phyloP scores from a whole-genome alignment of 495 filamentous ascomycete species.

The Annulohypoxylon maeteangense region DNA sequence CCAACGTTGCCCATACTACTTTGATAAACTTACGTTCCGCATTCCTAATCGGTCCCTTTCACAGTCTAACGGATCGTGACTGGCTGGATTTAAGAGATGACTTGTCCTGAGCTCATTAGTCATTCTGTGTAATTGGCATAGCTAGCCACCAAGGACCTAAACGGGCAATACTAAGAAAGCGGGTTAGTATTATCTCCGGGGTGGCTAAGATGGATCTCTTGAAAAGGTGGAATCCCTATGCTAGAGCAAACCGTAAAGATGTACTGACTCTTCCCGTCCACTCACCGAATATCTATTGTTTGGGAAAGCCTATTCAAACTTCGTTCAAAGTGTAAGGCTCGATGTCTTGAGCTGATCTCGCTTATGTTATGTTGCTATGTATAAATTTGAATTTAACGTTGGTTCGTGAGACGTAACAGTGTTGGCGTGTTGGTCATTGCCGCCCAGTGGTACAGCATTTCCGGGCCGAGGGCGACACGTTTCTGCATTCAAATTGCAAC shows the following conservation, averaged over 20 bases:
- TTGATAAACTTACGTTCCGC: slow-evolving; percentile 34
- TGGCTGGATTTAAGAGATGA: slow-evolving; percentile 15
- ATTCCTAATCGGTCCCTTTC: slow-evolving; percentile 34
- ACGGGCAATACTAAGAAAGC: not conserved
- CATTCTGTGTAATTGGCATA: slow-evolving; percentile 13
- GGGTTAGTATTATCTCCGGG: slow-evolving; percentile 30
- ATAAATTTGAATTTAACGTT: slow-evolving; percentile 9
- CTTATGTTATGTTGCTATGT: slow-evolving; percentile 13
- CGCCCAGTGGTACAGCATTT: slow-evolving; percentile 22
- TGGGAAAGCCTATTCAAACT: not conserved
- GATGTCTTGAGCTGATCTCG: not conserved
- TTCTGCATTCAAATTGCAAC: slow-evolving; percentile 27
- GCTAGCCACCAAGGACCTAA: slow-evolving; percentile 13
- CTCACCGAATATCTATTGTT: not conserved
- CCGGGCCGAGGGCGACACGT: slow-evolving; percentile 33
- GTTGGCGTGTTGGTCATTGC: not conserved
- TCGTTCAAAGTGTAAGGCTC: not conserved
- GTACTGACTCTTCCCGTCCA: not conserved
- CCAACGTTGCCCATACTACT: slow-evolving; percentile 27
- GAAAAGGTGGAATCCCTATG: slow-evolving; percentile 16
- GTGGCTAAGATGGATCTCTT: slow-evolving; percentile 1
- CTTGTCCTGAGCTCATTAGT: slow-evolving; percentile 29
- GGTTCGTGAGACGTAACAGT: not conserved
- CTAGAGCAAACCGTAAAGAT: not conserved
- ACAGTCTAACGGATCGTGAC: slow-evolving; percentile 10